Evolutionary conservation across 768 basidiomycete genomes (phyloP).

Genomic region (Dentipellis fragilis): DNA sequence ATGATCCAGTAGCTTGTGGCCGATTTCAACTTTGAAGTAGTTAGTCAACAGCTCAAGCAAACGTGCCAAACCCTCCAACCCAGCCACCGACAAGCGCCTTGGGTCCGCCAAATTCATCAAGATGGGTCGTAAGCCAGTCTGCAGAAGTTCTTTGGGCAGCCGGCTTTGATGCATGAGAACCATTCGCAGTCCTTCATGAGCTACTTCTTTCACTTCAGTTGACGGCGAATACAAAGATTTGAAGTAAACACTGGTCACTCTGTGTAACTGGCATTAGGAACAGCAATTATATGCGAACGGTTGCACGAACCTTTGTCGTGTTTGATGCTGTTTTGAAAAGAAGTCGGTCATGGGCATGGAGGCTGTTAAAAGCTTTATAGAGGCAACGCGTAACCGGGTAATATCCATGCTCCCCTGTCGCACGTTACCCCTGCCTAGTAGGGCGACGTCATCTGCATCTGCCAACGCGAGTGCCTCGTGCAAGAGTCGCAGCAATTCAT

Average conservation of each 20-base stretch:
- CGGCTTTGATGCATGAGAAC: conserved; percentile 85
- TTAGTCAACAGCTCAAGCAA: conserved; percentile 91
- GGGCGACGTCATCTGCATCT: conserved; percentile 85
- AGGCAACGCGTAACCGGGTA: conserved; percentile 84
- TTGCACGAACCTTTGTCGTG: conserved; percentile 64
- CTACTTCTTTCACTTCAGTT: conserved; percentile 87
- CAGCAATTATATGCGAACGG: neutral
- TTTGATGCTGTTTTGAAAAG: conserved; percentile 74
- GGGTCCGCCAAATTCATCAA: conserved; percentile 97
- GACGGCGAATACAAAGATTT: conserved; percentile 93
- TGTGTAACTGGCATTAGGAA: conserved; percentile 19
- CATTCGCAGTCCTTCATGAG: conserved; percentile 85
- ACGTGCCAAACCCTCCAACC: conserved; percentile 87
- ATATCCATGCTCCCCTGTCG: conserved; percentile 77
- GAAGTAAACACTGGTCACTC: conserved; percentile 94
- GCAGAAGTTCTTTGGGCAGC: conserved; percentile 88
- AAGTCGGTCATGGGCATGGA: conserved; percentile 94
- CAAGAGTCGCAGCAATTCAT: conserved; percentile 82
- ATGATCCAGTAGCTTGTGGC: conserved; percentile 93
- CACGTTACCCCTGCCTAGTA: conserved; percentile 63
- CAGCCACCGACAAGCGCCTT: conserved; percentile 84
- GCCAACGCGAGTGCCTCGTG: conserved; percentile 93
- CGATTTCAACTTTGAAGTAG: conserved; percentile 99
- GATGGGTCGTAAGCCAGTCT: conserved; percentile 92
- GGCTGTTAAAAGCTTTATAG: conserved; percentile 86